Evolutionary conservation across 2,329 filamentous ascomycete species (phyloP), one percentile per base, ranked within the genome.

Genomic region (Diplodia corticola): DNA sequence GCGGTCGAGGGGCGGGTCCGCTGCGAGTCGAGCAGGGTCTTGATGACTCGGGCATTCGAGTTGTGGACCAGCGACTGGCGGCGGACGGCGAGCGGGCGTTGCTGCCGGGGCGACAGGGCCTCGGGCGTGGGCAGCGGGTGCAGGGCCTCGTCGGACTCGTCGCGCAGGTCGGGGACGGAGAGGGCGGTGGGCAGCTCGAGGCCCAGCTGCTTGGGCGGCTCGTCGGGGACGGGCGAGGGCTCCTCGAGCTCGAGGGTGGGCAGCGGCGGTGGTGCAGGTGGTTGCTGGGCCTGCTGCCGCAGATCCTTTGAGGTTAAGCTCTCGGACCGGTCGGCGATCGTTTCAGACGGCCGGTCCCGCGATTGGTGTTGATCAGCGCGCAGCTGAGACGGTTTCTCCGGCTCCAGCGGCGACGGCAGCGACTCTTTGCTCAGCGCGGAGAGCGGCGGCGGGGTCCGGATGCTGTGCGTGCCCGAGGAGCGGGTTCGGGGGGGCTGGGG

Each of bases 11-110:
- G 68, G 63, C 80, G 73, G 17, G 68, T 63, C n/a, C 63, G 50
- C 44, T 70, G 59, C n/a, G 67, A 67, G 70, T 83, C 80, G 68
- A 88, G 80, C 55, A 88, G 79, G 12, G 83, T 83, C 69, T 80
- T 83, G 71, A 86, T 85, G 63, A 79, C 71, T 65, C 72, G 74
- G 35, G 76, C 77, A 79, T 80, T 78, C 69, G 79, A 71, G 69
- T 71, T 72, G 65, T 72, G 71, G 55, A 78, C 75, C 60, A 80
- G 70, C 30, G 78, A 80, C 69, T 80, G 78, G 65, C 73, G 73
- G 65, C 79, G 76, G 35, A 71, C 35, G 17, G 30, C 44, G 24
- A 37, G 30, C 49, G 64, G 64, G 37, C 64, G 64, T 28, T 33
- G 49, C 48, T 60, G 46, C 7, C 63, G 51, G 63, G 63, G 61